A percentile compares a stretch with the other conserved stretches of the same genome.
These are phyloP conservation scores for Chrysanthemum lavandulifolium DNA, from an alignment of 129 eudicot genomes.

Conservation along the genomic window DNA sequence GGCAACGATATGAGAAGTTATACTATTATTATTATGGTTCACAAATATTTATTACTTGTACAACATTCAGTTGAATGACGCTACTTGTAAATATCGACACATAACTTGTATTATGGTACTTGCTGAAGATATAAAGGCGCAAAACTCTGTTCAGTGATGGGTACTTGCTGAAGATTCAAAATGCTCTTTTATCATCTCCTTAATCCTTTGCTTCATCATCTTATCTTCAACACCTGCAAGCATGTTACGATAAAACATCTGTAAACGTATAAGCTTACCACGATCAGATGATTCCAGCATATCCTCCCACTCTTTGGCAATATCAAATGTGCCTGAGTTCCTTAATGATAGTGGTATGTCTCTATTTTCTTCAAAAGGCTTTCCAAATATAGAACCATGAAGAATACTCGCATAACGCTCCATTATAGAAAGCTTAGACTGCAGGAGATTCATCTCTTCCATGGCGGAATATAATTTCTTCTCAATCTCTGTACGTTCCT, in stretches of 20 bases:
- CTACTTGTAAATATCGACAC: not conserved
- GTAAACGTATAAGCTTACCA: slow-evolving; percentile 59
- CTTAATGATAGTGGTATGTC: slow-evolving; percentile 64
- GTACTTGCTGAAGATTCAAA: slow-evolving; percentile 37
- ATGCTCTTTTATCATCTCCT: slow-evolving; percentile 69
- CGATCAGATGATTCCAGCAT: slow-evolving; percentile 74
- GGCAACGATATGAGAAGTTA: too few relatives aligned
- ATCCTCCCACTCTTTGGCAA: slow-evolving; percentile 81
- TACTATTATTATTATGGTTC: too few relatives aligned
- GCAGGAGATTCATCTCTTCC: slow-evolving; percentile 60
- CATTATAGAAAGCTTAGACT: slow-evolving; percentile 51
- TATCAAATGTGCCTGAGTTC: slow-evolving; percentile 50
- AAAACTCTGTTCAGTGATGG: not conserved
- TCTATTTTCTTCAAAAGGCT: slow-evolving; percentile 58
- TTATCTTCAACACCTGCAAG: slow-evolving; percentile 85
- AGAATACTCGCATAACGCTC: slow-evolving; percentile 74
- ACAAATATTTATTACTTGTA: too few relatives aligned
- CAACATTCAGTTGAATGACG: not conserved
- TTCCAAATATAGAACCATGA: slow-evolving; percentile 78
- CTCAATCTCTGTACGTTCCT: slow-evolving; percentile 37
- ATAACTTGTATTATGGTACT: not conserved
- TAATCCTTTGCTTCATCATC: slow-evolving; percentile 68
- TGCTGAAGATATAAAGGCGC: not conserved
- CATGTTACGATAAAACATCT: slow-evolving; percentile 79
- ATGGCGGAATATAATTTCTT: slow-evolving; percentile 42